Conservation (phyloP, 192 early-diverging fungal genomes). For the Coemansia sp. region DNA sequence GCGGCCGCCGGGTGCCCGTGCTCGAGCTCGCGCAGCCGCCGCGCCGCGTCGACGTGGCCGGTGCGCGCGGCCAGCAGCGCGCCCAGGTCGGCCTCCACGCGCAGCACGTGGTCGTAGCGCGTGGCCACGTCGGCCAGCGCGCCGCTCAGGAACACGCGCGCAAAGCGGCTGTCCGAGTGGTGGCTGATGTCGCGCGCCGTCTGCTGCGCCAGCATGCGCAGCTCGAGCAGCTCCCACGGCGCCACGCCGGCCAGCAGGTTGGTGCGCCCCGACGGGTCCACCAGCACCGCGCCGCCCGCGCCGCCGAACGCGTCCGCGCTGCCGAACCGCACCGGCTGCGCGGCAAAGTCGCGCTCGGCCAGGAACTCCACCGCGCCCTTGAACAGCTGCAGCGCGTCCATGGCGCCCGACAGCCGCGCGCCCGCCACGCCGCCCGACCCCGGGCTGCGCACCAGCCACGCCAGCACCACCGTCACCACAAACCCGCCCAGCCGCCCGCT, state of each 20-base stretch:
- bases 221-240: conserved; percentile 59
- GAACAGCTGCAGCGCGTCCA: conserved; percentile 83
- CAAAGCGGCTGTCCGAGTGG: conserved; percentile 14
- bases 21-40: conserved; percentile 24
- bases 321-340: conserved; percentile 24
- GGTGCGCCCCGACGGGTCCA: conserved; percentile 77
- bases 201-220: conserved; percentile 38
- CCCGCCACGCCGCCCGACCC: conserved; percentile 26
- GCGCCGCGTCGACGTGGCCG: conserved; percentile 6
- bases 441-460: conserved; percentile 67
- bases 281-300: conserved; percentile 72
- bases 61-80: conserved; percentile 17
- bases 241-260: conserved; percentile 77
- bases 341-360: conserved; percentile 46
- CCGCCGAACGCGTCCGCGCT: conserved; percentile 15
- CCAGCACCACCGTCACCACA: conserved; percentile 82
- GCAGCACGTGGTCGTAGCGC: conserved; percentile 45
- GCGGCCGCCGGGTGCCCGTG: conserved; percentile 21
- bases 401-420: conserved; percentile 58
- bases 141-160: conserved; percentile 26
- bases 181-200: conserved; percentile 30
- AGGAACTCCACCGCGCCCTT: conserved; percentile 82
- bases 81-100: conserved; percentile 20
- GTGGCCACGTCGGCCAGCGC: conserved; percentile 6
- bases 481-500: conserved; percentile 67